Evolutionary conservation across 2,329 filamentous ascomycete genomes (phyloP).

Genomic region (Epichloe glyceriae): DNA sequence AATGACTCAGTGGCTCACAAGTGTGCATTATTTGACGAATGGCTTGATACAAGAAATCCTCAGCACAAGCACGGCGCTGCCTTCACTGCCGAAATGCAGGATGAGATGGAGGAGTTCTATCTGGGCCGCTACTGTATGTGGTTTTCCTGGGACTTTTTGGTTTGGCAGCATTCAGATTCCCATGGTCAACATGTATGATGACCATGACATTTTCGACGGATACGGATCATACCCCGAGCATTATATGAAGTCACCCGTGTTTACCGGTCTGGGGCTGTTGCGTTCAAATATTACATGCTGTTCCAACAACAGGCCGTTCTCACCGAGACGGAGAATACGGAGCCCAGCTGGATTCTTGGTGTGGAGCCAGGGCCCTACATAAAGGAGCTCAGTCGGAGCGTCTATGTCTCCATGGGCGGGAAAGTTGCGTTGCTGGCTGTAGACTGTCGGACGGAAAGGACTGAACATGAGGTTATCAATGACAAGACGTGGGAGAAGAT

Average conservation of each 20-base stretch:
- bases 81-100: conserved; percentile 71
- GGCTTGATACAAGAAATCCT: conserved; percentile 70
- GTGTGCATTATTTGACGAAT: conserved; percentile 65
- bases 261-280: conserved; percentile 76
- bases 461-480: conserved; percentile 65
- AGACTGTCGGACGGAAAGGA: conserved; percentile 85
- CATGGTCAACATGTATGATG: conserved; percentile 97
- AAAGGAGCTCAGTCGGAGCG: conserved; percentile 65
- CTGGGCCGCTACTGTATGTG: conserved; percentile 80
- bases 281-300: conserved; percentile 97
- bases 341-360: conserved; percentile 87
- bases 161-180: conserved; percentile 89
- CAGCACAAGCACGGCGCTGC: conserved; percentile 65
- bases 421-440: conserved; percentile 73
- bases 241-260: conserved; percentile 84
- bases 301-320: conserved; percentile 91
- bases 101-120: conserved; percentile 81
- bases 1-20: conserved; percentile 74
- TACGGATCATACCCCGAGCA: conserved; percentile 87
- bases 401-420: conserved; percentile 74
- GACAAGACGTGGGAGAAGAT: conserved; percentile 75
- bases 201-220: conserved; percentile 84
- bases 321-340: conserved; percentile 66
- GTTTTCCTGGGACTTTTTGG: conserved; percentile 95
- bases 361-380: conserved; percentile 78